Evolutionary conservation across 2,329 filamentous ascomycete species (phyloP), one percentile per base, ranked within the genome.

Genomic region (Sporothrix inflata): DNA sequence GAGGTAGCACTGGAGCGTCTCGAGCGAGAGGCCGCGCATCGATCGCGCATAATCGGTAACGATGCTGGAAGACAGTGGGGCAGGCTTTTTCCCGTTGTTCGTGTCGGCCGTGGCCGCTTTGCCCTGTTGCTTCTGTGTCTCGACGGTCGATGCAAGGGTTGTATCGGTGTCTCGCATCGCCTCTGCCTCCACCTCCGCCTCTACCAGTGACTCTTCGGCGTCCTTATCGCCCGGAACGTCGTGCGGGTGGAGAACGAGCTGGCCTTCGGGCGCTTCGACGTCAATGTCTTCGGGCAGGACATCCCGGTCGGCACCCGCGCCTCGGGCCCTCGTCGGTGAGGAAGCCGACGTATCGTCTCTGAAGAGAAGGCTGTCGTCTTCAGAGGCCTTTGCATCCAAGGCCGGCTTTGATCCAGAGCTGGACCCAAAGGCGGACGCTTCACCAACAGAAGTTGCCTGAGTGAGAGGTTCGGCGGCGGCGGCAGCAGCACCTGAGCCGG

Each of bases 21-120:
- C 80, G 1, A 92, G 82, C 1, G 85, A 81, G 14, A 91, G 80
- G 1, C 90, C 90, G 75, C 90, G 84, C 1, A 87, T 90, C 3
- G 82, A 79, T 42, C 87, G 84, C 53, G 88, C 79, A 77, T 91
- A 92, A 19, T 87, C 85, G 47, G 79, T 83, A 68, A 85, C 83
- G 67, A 75, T 14, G 12, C 45, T 12, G 9, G 61, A 66, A 30
- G 65, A 5, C 4, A 12, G 6, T 4, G 65, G 4, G 34, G 34
- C 45, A 6, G 65, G 45, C 45, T 24, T 74, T 19, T 71, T 42
- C 3, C 55, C 70, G 7, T 40, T 53, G 55, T 45, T 30, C 30
- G 14, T 55, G 21, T 14, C 9, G 30, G 42, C 12, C 14, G 19
- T 34, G 2, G 24, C 21, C 40, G 27, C 9, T 40, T n/a, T 16